A percentile compares a stretch with the other conserved stretches of the same genome.
These are phyloP conservation scores for Rhodotorula sp. DNA, from an alignment of 1,284 basidiomycete genomes.

Conservation along the genomic window DNA sequence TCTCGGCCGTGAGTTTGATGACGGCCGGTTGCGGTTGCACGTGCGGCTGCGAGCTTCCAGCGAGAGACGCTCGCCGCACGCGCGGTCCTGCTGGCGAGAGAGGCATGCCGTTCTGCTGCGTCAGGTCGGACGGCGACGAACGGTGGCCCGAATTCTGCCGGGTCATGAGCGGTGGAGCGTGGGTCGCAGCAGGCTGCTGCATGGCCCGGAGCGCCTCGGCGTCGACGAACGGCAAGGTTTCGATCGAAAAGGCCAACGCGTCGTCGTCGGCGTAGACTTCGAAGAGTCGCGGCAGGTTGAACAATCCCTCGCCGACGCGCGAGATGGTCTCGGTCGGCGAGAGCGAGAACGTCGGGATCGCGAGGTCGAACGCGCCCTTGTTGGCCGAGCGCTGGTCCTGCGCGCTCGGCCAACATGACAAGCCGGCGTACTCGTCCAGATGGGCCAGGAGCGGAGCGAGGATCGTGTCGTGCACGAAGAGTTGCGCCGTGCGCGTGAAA, in stretches of 20 bases:
- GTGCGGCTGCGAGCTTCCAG: conserved; percentile 6
- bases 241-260: conserved; percentile 81
- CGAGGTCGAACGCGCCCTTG: conserved; percentile 61
- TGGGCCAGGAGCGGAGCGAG: conserved; percentile 78
- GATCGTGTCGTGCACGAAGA: conserved; percentile 74
- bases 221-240: conserved; percentile 72
- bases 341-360: conserved; percentile 89
- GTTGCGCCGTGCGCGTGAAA: conserved; percentile 73
- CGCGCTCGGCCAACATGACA: conserved; percentile 64
- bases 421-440: conserved; percentile 68
- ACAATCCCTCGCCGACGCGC: conserved; percentile 82
- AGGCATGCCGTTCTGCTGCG: not conserved
- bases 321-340: conserved; percentile 86
- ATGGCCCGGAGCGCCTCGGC: conserved; percentile 56
- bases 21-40: not conserved
- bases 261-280: conserved; percentile 92
- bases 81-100: conserved; percentile 30
- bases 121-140: conserved; percentile 44
- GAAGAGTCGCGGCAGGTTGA: conserved; percentile 89
- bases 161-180: conserved; percentile 32
- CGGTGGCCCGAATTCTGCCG: conserved; percentile 50
- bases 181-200: conserved; percentile 9
- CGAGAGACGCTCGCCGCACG: conserved; percentile 41
- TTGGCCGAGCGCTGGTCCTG: conserved; percentile 38
- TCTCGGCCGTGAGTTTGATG: conserved; percentile 59